These are phyloP conservation scores for Lactarius tabidus DNA, from an alignment of 768 basidiomycete genomes.

Conservation along the genomic window DNA sequence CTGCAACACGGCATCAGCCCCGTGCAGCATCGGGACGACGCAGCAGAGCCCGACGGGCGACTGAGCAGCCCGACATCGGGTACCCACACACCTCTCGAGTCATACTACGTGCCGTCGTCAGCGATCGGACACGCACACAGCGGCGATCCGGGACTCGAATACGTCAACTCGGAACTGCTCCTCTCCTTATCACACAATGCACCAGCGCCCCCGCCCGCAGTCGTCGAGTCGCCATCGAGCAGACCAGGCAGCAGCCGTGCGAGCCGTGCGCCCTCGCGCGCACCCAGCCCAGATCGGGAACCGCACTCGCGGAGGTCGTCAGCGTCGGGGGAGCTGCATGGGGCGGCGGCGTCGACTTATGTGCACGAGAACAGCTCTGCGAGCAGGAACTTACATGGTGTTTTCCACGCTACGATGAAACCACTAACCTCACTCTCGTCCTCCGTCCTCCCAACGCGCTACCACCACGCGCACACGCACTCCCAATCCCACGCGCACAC, in stretches of 20 bases:
- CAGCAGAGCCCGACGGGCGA: slow-evolving; percentile 19
- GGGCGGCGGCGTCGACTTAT: slow-evolving; percentile 39
- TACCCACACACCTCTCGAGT: slow-evolving; percentile 26
- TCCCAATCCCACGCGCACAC: too few relatives aligned
- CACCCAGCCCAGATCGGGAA: slow-evolving; percentile 55
- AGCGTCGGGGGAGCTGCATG: not conserved
- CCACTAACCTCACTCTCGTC: slow-evolving; percentile 50
- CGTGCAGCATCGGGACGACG: slow-evolving; percentile 29
- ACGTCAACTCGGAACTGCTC: slow-evolving; percentile 83
- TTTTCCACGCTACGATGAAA: slow-evolving; percentile 62
- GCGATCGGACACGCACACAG: slow-evolving; percentile 33
- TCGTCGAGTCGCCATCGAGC: slow-evolving; percentile 28
- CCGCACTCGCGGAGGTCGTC: slow-evolving; percentile 29
- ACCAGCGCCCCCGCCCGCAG: slow-evolving; percentile 30
- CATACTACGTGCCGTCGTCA: slow-evolving; percentile 31
- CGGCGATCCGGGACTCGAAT: slow-evolving; percentile 53
- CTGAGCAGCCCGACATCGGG: slow-evolving; percentile 21
- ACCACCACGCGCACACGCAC: slow-evolving; percentile 14
- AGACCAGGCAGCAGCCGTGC: slow-evolving; percentile 31
- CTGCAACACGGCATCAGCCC: slow-evolving; percentile 42
- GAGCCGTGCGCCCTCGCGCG: slow-evolving; percentile 40
- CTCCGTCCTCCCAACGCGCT: slow-evolving; percentile 34
- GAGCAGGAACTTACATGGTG: slow-evolving; percentile 46
- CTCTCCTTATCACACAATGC: slow-evolving; percentile 50
- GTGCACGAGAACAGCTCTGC: slow-evolving; percentile 48